Evolutionary conservation across 1,139 yeast species (phyloP), one percentile per base, ranked within the genome.

Genomic region (Torulaspora globosa): DNA sequence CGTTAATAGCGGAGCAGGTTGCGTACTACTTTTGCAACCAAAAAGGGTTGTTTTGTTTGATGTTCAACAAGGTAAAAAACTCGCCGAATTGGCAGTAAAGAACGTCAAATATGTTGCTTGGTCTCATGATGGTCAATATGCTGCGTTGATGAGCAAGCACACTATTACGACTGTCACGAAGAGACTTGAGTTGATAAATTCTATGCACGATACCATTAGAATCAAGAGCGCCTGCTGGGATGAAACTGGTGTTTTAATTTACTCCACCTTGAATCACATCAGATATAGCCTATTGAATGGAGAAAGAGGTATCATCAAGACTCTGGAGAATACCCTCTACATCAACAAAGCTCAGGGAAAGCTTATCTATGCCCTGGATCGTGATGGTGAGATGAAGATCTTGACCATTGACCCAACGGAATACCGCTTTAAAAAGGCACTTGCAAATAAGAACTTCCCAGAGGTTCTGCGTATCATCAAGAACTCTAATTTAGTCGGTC

Each of bases 181-280:
- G 66, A 82, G 81, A 55, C 76, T 92, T 59, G 89, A 88, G 63
- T 71, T 82, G 53, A 75, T 89, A 36, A 83, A 92, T 44, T 82
- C 95, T 4, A 77, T 90, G 79, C 97, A 90, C 65, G 99, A 94
- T 71, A 92, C 98, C 4, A 92, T 94, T 57, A 78, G 98, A 68
- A 88, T 94, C 62, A 94, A 94, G 73, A 84, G 95, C 71, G 97
- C 97, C 40, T 89, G 96, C 10, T 94, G 97, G 97, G 98, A 92
- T 66, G 97, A 89, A 59, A 75, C 87, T 39, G 94, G 94, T 39
- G 95, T 94, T 32, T 76, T 94, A 65, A 76, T 94, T 57, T 94
- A 90, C 69, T 84, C 97, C 21, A 94, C 99, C 18, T 76, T 94
- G 65, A 92, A 92, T 70, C 99, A 94, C 66, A 84, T 94, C 70